Percentiles rank a stretch among this genome's conserved stretches.
phyloP scores from a whole-genome alignment of 1,139 yeast genomes.

The Saccharomyces hybrid region DNA sequence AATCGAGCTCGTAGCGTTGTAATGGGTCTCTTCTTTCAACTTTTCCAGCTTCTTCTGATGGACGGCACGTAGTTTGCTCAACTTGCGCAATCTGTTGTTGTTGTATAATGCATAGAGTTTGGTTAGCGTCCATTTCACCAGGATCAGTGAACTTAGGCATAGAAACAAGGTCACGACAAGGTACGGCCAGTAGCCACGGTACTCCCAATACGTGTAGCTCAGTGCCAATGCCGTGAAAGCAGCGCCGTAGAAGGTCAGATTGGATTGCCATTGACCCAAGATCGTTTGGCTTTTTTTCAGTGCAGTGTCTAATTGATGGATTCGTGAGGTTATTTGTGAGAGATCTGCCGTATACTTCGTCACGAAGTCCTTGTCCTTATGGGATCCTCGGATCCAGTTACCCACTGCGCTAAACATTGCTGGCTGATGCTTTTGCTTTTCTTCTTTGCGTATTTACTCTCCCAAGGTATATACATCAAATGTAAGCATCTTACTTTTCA shows the following conservation, averaged over 20 bases:
- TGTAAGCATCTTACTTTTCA: background rate
- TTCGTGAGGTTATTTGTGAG: conserved; percentile 22
- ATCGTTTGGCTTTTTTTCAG: conserved; percentile 15
- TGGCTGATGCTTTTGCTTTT: too few relatives aligned
- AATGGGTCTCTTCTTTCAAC: conserved; percentile 71
- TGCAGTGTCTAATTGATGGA: conserved; percentile 22
- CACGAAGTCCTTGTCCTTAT: conserved; percentile 13
- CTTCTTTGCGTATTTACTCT: background rate
- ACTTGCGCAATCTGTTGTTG: conserved; percentile 14
- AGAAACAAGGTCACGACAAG: conserved; percentile 3
- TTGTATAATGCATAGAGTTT: conserved; percentile 17
- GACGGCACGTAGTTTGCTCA: conserved; percentile 39
- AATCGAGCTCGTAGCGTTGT: conserved; percentile 65
- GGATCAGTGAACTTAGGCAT: conserved; percentile 7
- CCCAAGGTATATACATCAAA: background rate
- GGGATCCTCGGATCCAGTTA: conserved; percentile 5
- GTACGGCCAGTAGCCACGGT: conserved; percentile 4
- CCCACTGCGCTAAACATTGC: conserved; percentile 12
- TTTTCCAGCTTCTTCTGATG: conserved; percentile 63
- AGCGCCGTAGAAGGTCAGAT: conserved; percentile 17
- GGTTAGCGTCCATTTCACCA: conserved; percentile 8
- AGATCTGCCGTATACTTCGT: conserved; percentile 26
- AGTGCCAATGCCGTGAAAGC: conserved; percentile 7
- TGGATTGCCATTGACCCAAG: conserved; percentile 14
- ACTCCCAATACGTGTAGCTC: conserved; percentile 11